Evolutionary conservation across 306 rosid genomes (phyloP).

Genomic region (Alnus glutinosa): DNA sequence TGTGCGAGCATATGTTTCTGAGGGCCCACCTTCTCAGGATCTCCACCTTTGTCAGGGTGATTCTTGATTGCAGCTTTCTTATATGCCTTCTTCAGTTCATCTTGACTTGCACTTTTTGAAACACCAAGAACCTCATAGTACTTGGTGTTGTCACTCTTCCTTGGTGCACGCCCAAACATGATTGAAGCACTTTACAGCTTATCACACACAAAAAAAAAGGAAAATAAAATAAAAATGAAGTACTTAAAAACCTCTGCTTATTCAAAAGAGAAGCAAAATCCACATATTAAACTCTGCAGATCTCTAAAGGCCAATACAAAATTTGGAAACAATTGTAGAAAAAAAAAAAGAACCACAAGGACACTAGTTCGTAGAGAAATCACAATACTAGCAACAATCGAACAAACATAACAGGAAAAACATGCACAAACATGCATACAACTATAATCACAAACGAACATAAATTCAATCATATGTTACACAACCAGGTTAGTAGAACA

Average conservation of each 20-base stretch:
- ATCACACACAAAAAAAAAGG: constrained; percentile 3
- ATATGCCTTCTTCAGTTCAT: constrained; percentile 80
- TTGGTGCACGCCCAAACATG: constrained; percentile 79
- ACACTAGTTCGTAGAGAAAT: not conserved
- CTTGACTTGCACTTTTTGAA: constrained; percentile 58
- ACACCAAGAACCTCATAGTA: constrained; percentile 72
- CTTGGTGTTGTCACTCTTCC: constrained; percentile 65
- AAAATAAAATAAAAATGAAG: not conserved
- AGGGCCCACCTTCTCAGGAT: constrained; percentile 69
- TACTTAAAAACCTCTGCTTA: not conserved
- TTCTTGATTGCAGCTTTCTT: constrained; percentile 72
- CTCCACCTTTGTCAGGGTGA: constrained; percentile 88
- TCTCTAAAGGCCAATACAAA: not conserved
- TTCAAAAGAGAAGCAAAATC: not conserved
- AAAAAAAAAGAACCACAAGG: not conserved
- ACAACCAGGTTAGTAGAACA: not conserved
- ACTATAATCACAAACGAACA: not conserved
- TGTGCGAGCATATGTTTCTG: not conserved
- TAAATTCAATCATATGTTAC: not conserved
- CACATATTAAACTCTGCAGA: constrained; percentile 1
- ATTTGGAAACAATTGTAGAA: not conserved
- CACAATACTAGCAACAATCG: not conserved
- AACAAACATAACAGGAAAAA: not conserved
- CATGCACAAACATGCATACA: not conserved
- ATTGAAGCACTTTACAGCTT: constrained; percentile 28